Evolutionary conservation across 2,329 filamentous ascomycete species (phyloP).

Genomic region (Penicillium sp.): DNA sequence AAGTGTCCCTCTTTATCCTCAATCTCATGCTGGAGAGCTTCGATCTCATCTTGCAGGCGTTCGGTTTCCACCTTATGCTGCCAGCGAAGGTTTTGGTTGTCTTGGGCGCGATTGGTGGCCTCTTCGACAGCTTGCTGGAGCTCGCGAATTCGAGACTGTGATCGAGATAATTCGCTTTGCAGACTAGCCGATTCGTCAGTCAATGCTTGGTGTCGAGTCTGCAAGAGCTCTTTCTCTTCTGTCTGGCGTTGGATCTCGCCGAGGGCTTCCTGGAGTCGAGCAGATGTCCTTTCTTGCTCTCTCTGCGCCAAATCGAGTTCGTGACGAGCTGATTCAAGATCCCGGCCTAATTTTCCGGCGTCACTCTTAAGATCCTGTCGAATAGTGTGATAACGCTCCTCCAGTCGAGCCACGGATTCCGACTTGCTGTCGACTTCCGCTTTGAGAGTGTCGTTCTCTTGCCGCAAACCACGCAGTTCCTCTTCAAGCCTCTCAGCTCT

Average conservation of each 20-base stretch:
- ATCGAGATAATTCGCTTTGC: slow-evolving; percentile 57
- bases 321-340: slow-evolving; percentile 41
- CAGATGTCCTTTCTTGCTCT: slow-evolving; percentile 40
- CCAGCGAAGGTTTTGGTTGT: slow-evolving; percentile 55
- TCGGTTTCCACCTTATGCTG: slow-evolving; percentile 55
- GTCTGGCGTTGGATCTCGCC: slow-evolving; percentile 56
- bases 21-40: slow-evolving; percentile 59
- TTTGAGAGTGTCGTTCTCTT: slow-evolving; percentile 44
- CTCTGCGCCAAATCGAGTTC: slow-evolving; percentile 46
- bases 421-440: slow-evolving; percentile 44
- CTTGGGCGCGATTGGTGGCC: slow-evolving; percentile 55
- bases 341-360: slow-evolving; percentile 40
- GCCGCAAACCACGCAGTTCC: slow-evolving; percentile 55
- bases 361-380: slow-evolving; percentile 39
- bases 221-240: slow-evolving; percentile 64
- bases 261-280: slow-evolving; percentile 53
- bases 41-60: slow-evolving; percentile 54
- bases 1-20: slow-evolving; percentile 67
- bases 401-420: slow-evolving; percentile 44
- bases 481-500: slow-evolving; percentile 62
- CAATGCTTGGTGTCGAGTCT: slow-evolving; percentile 64
- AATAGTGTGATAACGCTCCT: slow-evolving; percentile 46
- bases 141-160: slow-evolving; percentile 43
- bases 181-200: slow-evolving; percentile 62
- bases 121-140: slow-evolving; percentile 49